Percentiles rank a stretch among this genome's conserved stretches.
Conservation (phyloP, 495 filamentous ascomycete genomes). For the Penicillium egyptiacum region DNA sequence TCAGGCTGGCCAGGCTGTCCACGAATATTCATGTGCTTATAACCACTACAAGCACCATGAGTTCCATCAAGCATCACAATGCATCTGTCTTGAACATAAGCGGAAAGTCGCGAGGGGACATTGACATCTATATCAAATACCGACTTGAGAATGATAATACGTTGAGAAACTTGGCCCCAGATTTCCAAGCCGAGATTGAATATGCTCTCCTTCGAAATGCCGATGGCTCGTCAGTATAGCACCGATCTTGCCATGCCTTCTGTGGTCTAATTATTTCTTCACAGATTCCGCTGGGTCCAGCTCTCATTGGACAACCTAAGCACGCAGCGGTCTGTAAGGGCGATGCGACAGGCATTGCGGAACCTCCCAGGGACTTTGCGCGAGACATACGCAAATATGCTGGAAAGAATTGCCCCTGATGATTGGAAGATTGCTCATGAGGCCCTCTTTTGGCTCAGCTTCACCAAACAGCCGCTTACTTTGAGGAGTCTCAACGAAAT, state of each 20-base stretch:
- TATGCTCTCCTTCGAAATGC: constrained; percentile 13
- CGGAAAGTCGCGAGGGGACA: constrained; percentile 16
- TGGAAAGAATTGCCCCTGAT: constrained; percentile 17
- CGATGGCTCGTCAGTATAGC: constrained; percentile 25
- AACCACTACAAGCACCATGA: constrained; percentile 15
- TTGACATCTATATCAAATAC: constrained; percentile 19
- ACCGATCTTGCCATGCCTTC: background rate
- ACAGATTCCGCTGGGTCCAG: constrained; percentile 27
- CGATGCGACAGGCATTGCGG: constrained; percentile 20
- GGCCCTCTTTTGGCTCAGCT: constrained; percentile 27
- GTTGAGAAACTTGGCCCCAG: constrained; percentile 6
- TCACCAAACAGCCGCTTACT: constrained; percentile 14
- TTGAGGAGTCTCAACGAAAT: constrained; percentile 19
- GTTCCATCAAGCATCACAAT: background rate
- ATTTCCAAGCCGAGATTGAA: constrained; percentile 21
- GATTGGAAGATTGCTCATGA: constrained; percentile 19
- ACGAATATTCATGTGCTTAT: constrained; percentile 22
- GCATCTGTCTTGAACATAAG: constrained; percentile 15
- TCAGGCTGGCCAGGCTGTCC: constrained; percentile 13
- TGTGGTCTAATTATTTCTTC: background rate
- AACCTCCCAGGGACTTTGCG: constrained; percentile 23
- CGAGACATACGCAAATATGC: constrained; percentile 22
- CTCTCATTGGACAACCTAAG: constrained; percentile 27
- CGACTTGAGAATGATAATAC: constrained; percentile 14
- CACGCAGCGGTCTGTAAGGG: constrained; percentile 18